Evolutionary conservation across 495 filamentous ascomycete species (phyloP), one percentile per base, ranked within the genome.

Genomic region (Talaromyces stipitatus): DNA sequence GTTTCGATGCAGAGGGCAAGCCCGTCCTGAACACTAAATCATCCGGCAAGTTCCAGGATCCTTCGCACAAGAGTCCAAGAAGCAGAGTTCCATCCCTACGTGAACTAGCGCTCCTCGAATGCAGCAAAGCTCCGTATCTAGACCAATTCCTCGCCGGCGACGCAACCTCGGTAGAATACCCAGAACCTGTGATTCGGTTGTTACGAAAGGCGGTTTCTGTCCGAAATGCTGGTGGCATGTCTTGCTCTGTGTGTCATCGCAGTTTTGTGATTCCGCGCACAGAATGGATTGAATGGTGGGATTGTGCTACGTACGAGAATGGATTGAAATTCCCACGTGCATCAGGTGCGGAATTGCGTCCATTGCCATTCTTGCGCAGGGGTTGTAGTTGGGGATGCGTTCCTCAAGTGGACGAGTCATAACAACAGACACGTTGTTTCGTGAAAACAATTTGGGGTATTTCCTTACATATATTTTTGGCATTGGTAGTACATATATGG

Each of bases 261-360:
- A 67, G 68, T n/a, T 86, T 81, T 46, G 73, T 86, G 22, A 68
- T 86, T 29, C 75, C 81, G 33, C 67, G 84, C 10, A 74, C 85
- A 0, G 78, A 87, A 60, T 91, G 88, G 88, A 76, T 88, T 50
- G 87, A 91, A 64, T 90, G 85, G 81, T 89, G 85, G 83, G 77
- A 82, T 59, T 73, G 64, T 56, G 70, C 62, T 8, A 72, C 71
- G 1, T 70, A 71, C 54, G 74, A 78, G 60, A 78, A 72, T 54
- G 74, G 74, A 12, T 61, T 76, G 57, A 76, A 76, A 59, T 61
- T 67, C 38, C 67, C 72, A 1, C 66, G 74, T 8, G 43, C 50
- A 26, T 64, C 69, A n/a, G 69, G 69, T 0, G 69, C 72, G 54
- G 64, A 50, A 55, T 59, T 76, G 20, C 67, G 72, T 8, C 72